These are phyloP conservation scores for Tetrahymena borealis DNA, from an alignment of 73 alveolate genomes.

Conservation along the genomic window DNA sequence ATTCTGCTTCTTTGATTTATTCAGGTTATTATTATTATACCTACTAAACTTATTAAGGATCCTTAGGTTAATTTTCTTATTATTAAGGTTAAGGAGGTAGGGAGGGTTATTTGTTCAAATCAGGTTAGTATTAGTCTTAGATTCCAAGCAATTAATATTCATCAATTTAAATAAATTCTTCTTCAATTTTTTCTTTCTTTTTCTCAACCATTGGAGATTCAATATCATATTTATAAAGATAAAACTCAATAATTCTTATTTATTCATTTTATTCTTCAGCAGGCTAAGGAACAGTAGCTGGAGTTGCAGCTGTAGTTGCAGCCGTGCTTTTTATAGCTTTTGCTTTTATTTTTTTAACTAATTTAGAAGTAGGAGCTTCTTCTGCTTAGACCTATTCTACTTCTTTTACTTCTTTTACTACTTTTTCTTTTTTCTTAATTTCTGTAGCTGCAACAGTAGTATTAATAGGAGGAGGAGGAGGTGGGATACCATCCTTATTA, in stretches of 20 bases:
- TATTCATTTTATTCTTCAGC: neutral
- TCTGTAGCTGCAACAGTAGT: constrained; percentile 17
- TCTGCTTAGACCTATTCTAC: constrained; percentile 26
- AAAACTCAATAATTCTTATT: constrained; percentile 11
- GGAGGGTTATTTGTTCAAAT: neutral
- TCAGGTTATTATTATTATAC: neutral
- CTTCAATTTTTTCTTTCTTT: constrained; percentile 28
- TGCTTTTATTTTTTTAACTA: neutral
- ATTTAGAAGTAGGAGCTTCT: neutral
- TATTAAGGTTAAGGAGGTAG: neutral
- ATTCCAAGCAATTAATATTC: neutral
- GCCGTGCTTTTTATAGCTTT: neutral
- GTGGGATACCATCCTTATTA: neutral
- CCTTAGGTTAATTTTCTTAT: neutral
- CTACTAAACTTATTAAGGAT: neutral
- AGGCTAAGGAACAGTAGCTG: neutral
- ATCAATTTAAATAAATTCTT: neutral
- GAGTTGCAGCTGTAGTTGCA: neutral
- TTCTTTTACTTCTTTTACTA: constrained; percentile 20
- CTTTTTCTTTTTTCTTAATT: constrained; percentile 4
- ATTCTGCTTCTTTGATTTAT: neutral
- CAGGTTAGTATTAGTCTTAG: neutral
- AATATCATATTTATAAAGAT: constrained; percentile 22
- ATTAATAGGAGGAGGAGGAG: neutral
- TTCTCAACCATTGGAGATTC: constrained; percentile 27